phyloP scores from a whole-genome alignment of 2,329 filamentous ascomycete species.

The Aspergillus sp. region DNA sequence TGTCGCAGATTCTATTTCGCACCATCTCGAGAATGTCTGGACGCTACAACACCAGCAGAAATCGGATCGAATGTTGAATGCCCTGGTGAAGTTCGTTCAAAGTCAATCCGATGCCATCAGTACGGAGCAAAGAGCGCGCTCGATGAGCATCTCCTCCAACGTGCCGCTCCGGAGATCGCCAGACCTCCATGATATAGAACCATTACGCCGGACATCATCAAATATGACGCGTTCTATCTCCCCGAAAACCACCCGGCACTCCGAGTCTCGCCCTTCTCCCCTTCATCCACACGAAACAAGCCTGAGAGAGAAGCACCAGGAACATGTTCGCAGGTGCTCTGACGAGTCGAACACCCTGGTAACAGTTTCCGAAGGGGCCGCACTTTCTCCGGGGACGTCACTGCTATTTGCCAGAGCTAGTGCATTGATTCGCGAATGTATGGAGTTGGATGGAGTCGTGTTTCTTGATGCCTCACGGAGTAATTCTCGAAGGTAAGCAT shows the following conservation, averaged over 20 bases:
- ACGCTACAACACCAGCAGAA: slow-evolving; percentile 52
- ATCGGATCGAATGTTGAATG: slow-evolving; percentile 56
- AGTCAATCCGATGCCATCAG: slow-evolving; percentile 18
- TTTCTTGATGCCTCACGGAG: slow-evolving; percentile 24
- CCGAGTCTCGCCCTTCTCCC: slow-evolving; percentile 1
- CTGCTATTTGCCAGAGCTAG: slow-evolving; percentile 44
- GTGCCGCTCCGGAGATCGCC: slow-evolving; percentile 1
- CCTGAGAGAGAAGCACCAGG: slow-evolving; percentile 6
- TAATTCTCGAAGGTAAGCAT: slow-evolving; percentile 20
- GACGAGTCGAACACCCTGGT: slow-evolving; percentile 12
- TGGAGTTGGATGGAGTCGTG: slow-evolving; percentile 39
- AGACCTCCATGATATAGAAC: slow-evolving; percentile 4
- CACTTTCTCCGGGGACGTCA: slow-evolving; percentile 11
- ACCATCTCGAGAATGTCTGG: slow-evolving; percentile 57
- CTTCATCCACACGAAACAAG: not conserved
- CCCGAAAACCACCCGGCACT: not conserved
- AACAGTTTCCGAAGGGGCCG: slow-evolving; percentile 9
- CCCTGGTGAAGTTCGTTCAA: slow-evolving; percentile 50
- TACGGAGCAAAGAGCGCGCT: not conserved
- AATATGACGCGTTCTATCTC: not conserved
- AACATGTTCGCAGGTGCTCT: slow-evolving; percentile 9
- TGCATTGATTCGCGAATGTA: slow-evolving; percentile 38
- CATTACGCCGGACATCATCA: slow-evolving; percentile 2
- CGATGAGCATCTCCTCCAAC: not conserved
- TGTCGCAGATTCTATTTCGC: slow-evolving; percentile 46